These are phyloP conservation scores for Thermothielavioides terrestris DNA, from an alignment of 495 filamentous ascomycete species.

Conservation along the genomic window DNA sequence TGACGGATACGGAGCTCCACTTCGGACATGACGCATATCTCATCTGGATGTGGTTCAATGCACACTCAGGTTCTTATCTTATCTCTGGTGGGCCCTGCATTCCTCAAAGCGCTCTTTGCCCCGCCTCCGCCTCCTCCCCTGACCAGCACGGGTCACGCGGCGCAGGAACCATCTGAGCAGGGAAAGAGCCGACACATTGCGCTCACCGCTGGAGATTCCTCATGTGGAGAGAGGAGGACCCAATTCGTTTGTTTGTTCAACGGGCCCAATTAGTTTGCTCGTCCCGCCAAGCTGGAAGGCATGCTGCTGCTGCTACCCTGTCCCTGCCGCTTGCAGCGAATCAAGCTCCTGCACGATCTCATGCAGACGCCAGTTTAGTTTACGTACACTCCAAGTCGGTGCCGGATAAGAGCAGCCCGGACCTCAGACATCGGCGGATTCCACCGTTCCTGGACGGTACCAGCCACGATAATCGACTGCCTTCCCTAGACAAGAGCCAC, in stretches of 20 bases:
- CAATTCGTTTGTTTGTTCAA: constrained; percentile 1
- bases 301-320: not conserved
- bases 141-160: too few species aligned
- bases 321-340: not conserved
- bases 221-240: not conserved
- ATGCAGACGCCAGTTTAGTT: constrained; percentile 1
- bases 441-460: not conserved
- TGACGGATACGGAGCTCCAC: too few species aligned
- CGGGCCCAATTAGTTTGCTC: not conserved
- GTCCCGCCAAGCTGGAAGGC: not conserved
- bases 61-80: too few species aligned
- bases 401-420: not conserved
- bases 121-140: constrained; percentile 10
- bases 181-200: too few species aligned
- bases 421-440: not conserved
- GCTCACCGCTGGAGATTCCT: too few species aligned
- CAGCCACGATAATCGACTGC: too few species aligned
- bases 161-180: too few species aligned
- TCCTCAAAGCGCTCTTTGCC: not conserved
- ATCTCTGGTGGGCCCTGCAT: too few species aligned
- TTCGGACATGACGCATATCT: constrained; percentile 5
- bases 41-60: not conserved
- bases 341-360: constrained; percentile 12
- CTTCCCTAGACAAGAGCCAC: too few species aligned
- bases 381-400: constrained; percentile 3